A percentile compares a stretch with the other conserved stretches of the same genome.
These are phyloP conservation scores for Salix koriyanagi DNA, from an alignment of 345 rosid species.

Conservation along the genomic window DNA sequence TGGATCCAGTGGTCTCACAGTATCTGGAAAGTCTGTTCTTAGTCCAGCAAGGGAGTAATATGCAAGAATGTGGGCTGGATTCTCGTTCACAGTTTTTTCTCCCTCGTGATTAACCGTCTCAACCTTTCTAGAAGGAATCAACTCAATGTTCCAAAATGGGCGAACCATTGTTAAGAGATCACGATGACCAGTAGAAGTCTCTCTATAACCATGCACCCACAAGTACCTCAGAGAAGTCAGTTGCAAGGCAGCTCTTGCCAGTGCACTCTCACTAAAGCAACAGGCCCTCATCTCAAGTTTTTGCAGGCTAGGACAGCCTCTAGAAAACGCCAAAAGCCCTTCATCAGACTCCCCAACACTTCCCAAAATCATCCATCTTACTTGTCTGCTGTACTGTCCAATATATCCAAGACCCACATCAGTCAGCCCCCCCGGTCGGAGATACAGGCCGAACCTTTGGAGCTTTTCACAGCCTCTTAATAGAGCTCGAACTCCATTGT, in stretches of 20 bases:
- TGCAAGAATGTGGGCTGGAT: constrained; percentile 87
- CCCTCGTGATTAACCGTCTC: constrained; percentile 24
- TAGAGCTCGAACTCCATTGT: constrained; percentile 76
- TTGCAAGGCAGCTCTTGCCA: constrained; percentile 58
- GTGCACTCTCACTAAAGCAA: constrained; percentile 72
- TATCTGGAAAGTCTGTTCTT: constrained; percentile 73
- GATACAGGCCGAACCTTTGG: constrained; percentile 72
- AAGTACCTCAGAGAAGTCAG: constrained; percentile 75
- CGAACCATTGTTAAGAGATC: constrained; percentile 75
- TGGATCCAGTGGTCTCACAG: constrained; percentile 54
- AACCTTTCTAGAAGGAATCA: constrained; percentile 58
- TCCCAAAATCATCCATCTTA: constrained; percentile 94
- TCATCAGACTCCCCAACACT: constrained; percentile 73
- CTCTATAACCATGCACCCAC: constrained; percentile 94
- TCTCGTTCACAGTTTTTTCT: constrained; percentile 34
- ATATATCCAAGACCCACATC: constrained; percentile 78
- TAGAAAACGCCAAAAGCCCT: constrained; percentile 72
- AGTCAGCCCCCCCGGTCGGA: constrained; percentile 75
- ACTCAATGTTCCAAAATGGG: constrained; percentile 93
- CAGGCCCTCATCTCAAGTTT: constrained; percentile 95
- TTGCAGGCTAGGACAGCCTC: constrained; percentile 80
- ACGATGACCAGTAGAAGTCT: constrained; percentile 38
- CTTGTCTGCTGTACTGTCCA: constrained; percentile 65
- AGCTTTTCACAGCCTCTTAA: constrained; percentile 79
- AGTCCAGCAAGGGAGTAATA: constrained; percentile 90